Evolutionary conservation across 495 filamentous ascomycete species (phyloP), one percentile per base, ranked within the genome.

Genomic region (Penicilliopsis zonata): DNA sequence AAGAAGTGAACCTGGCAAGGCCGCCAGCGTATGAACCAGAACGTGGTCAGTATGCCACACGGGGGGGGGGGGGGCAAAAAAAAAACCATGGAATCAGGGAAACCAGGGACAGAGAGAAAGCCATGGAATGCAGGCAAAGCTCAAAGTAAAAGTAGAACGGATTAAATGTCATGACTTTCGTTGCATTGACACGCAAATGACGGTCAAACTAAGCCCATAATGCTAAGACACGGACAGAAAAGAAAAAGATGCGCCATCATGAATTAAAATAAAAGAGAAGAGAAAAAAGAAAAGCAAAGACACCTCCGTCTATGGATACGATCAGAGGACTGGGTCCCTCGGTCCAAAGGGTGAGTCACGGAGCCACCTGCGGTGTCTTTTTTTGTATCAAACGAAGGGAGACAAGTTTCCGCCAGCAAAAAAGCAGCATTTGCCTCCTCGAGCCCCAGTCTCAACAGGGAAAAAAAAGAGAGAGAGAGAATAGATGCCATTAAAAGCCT

Each of bases 401-500:
- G n/a, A 27, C 25, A n/a, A n/a, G n/a, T n/a, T n/a, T n/a, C 32
- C 35, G 36, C 31, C 37, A 23, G 30, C 22, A 24, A 10, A 24
- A 13, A n/a, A 32, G 9, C 8, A 23, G 21, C 25, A n/a, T 27
- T 12, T 27, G 25, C 25, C 25, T 13, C n/a, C 10, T 5, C 14
- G 10, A n/a, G 10, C 25, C 14, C 25, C n/a, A 4, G 25, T n/a
- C n/a, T n/a, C n/a, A n/a, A n/a, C n/a, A n/a, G n/a, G 14, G 5
- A 27, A n/a, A 12, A 13, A 12, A 27, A 27, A 5, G 25, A 9
- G 10, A 5, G 10, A 4, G 14, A 13, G 14, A 28, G 5, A 30
- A n/a, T 13, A 12, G 26, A 43, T 25, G 19, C 9, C n/a, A 46
- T 68, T 46, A 80, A 42, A 74, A 76, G 9, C 92, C 90, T 65